phyloP scores from a whole-genome alignment of 345 rosid genomes.

The Eucalyptus cloeziana region DNA sequence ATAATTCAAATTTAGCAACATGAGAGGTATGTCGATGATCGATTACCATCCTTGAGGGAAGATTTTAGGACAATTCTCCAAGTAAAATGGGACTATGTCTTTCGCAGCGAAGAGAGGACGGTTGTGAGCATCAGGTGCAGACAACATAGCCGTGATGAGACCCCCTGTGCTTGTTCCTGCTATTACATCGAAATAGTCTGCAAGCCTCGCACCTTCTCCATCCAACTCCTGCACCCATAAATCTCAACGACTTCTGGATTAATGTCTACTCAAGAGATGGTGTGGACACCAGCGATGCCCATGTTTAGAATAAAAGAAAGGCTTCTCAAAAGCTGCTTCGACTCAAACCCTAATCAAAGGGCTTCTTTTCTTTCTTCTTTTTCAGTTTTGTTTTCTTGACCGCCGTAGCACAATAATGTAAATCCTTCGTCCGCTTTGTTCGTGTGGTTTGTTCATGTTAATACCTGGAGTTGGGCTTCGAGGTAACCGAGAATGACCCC shows the following conservation, averaged over 20 bases:
- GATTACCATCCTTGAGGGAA: constrained; percentile 50
- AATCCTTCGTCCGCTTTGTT: background rate
- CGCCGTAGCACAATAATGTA: background rate
- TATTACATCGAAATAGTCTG: background rate
- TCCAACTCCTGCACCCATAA: constrained; percentile 5
- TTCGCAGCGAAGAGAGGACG: background rate
- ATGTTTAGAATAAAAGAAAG: background rate
- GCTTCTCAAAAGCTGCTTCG: background rate
- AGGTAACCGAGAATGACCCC: constrained; percentile 52
- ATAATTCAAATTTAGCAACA: background rate
- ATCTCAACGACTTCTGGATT: constrained; percentile 42
- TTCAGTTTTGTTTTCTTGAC: background rate
- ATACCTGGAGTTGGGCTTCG: constrained; percentile 79
- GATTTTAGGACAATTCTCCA: constrained; percentile 39
- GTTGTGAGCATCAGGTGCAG: background rate
- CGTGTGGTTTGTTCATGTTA: background rate
- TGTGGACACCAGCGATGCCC: constrained; percentile 36
- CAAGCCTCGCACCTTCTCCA: background rate
- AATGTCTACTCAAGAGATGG: constrained; percentile 27
- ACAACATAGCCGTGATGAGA: background rate
- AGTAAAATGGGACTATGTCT: constrained; percentile 15
- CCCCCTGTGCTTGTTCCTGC: background rate
- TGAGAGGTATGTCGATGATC: background rate
- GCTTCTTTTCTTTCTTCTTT: background rate
- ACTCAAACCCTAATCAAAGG: background rate